These are phyloP conservation scores for Stachybotrys elegans DNA, from an alignment of 2,329 filamentous ascomycete genomes.

Conservation along the genomic window DNA sequence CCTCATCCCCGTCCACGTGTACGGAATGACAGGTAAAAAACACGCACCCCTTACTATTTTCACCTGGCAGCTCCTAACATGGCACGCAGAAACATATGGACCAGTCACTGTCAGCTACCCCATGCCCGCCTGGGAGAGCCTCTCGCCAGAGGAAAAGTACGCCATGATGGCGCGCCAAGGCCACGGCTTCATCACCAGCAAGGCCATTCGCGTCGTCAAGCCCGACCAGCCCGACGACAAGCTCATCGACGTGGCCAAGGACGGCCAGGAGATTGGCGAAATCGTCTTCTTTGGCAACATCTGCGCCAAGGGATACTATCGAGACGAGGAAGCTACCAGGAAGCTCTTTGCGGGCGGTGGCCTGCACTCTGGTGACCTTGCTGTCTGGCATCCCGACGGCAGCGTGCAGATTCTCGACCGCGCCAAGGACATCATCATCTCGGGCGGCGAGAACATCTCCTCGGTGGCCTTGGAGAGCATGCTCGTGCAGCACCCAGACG, in stretches of 20 bases:
- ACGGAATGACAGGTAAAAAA: conserved; percentile 59
- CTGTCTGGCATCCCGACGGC: conserved; percentile 88
- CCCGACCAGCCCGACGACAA: conserved; percentile 62
- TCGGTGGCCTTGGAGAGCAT: conserved; percentile 88
- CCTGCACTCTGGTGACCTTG: conserved; percentile 84
- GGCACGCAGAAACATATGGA: conserved; percentile 72
- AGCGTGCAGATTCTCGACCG: conserved; percentile 88
- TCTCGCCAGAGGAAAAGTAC: conserved; percentile 74
- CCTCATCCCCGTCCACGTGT: conserved; percentile 86
- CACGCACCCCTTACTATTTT: neutral
- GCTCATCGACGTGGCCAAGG: conserved; percentile 39
- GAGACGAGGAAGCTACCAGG: conserved; percentile 77
- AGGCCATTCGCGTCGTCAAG: conserved; percentile 79
- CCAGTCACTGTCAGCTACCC: conserved; percentile 93
- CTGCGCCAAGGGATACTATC: conserved; percentile 87
- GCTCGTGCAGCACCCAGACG: conserved; percentile 79
- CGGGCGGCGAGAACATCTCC: conserved; percentile 94
- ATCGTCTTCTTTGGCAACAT: conserved; percentile 88
- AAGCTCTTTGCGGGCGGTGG: conserved; percentile 86
- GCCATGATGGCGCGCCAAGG: conserved; percentile 89
- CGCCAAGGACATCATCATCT: conserved; percentile 98
- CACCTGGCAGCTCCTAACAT: conserved; percentile 1
- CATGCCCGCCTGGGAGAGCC: conserved; percentile 75
- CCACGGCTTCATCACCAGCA: conserved; percentile 79
- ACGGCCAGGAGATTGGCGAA: conserved; percentile 47